Evolutionary conservation across 1,284 basidiomycete species (phyloP), one percentile per base, ranked within the genome.

Genomic region (Sporisorium scitamineum): DNA sequence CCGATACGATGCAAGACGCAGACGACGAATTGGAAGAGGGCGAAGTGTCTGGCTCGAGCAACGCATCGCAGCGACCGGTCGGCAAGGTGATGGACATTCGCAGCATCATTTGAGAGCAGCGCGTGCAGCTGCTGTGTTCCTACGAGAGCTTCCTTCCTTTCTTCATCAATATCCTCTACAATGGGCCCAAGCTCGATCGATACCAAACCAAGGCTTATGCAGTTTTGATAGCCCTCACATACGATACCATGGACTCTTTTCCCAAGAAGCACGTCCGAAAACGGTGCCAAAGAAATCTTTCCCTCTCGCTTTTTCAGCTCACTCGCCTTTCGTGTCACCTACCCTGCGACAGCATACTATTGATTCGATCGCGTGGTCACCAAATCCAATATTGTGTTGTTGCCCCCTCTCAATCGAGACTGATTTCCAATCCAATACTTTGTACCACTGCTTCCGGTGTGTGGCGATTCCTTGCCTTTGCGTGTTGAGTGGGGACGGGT

Each of bases 1-100:
- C 34, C 9, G 53, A 34, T 6, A 51, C 16, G 13, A 26, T 39
- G 32, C 45, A 52, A 24, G 59, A 63, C 42, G 55, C 56, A 5
- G 61, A 59, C 41, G 55, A 59, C 31, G 56, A 58, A 32, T 13
- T 16, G 5, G 47, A 41, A n/a, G 45, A 44, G 6, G 18, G 14
- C 27, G 45, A 50, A 18, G 20, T 13, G 24, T 14, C 13, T 16
- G 22, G n/a, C 20, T 16, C 18, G 13, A 22, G 18, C 41, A 31
- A 13, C 4, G 27, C 13, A 18, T 54, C 54, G 27, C 48, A 50
- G 48, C 47, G 37, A 10, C 34, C 29, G 6, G n/a, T 18, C 52
- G 14, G 31, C 41, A 61, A 26, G 45, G 71, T 75, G 37, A 75
- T 75, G 72, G 67, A 75, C 45, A 75, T 75, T 24, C 56, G 61